Evolutionary conservation across 2,329 filamentous ascomycete species (phyloP).

Genomic region (Calcarisporium arbuscula): DNA sequence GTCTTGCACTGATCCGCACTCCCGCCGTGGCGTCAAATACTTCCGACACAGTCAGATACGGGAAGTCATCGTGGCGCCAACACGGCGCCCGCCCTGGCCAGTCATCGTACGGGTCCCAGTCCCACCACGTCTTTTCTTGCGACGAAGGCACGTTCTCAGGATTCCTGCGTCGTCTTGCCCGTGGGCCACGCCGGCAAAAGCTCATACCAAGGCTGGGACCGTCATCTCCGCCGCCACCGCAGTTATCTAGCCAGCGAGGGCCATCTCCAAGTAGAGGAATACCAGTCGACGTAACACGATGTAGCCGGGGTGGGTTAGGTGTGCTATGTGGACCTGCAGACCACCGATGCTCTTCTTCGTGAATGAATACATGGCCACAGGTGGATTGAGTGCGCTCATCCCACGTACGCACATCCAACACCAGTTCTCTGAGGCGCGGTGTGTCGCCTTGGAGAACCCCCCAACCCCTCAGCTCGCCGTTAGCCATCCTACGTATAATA

Average conservation of each 20-base stretch:
- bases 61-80: slow-evolving; percentile 49
- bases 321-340: slow-evolving; percentile 38
- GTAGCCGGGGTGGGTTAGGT: slow-evolving; percentile 33
- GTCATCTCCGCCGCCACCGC: slow-evolving; percentile 35
- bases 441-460: slow-evolving; percentile 45
- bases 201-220: slow-evolving; percentile 23
- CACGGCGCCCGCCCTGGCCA: slow-evolving; percentile 30
- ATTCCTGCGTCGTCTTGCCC: slow-evolving; percentile 1
- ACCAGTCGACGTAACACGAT: slow-evolving; percentile 41
- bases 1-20: slow-evolving; percentile 36
- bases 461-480: slow-evolving; percentile 45
- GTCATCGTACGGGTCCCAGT: slow-evolving; percentile 4
- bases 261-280: slow-evolving; percentile 46
- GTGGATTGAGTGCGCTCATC: slow-evolving; percentile 23
- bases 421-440: slow-evolving; percentile 43
- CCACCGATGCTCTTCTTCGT: slow-evolving; percentile 50
- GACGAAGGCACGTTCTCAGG: background rate
- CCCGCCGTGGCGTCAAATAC: slow-evolving; percentile 38
- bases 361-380: slow-evolving; percentile 41
- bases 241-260: slow-evolving; percentile 42
- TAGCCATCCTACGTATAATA: slow-evolving; percentile 43
- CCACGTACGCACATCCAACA: slow-evolving; percentile 37
- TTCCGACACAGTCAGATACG: slow-evolving; percentile 41
- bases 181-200: slow-evolving; percentile 33
- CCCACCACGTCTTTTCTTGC: background rate